Percentiles rank a stretch among this genome's conserved stretches.
Conservation (phyloP, 73 alveolate genomes). For the Loxodes magnus region DNA sequence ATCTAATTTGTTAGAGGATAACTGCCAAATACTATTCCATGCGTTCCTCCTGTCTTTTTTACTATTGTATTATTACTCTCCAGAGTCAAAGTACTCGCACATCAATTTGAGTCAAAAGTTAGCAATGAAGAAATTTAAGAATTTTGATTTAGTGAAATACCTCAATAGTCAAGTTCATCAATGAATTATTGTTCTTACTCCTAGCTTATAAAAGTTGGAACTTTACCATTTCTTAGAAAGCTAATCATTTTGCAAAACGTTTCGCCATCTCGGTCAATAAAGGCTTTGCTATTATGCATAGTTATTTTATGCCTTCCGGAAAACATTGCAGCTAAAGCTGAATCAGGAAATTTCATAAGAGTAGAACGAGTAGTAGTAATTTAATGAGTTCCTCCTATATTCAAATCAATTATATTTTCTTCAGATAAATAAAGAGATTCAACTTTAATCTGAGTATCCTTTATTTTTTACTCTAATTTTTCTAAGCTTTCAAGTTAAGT, state of each 20-base stretch:
- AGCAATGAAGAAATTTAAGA: constrained; percentile 20
- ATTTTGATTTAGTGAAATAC: constrained; percentile 39
- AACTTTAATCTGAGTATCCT: too few species aligned
- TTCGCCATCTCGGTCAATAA: constrained; percentile 74
- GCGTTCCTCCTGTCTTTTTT: constrained; percentile 39
- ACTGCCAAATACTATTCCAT: constrained; percentile 65
- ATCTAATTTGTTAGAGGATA: constrained; percentile 36
- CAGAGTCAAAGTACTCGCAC: constrained; percentile 52
- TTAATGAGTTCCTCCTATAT: constrained; percentile 73
- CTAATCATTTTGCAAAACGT: constrained; percentile 44
- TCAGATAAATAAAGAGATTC: neutral
- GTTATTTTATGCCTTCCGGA: constrained; percentile 47
- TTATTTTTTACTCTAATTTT: too few species aligned
- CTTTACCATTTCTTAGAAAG: constrained; percentile 49
- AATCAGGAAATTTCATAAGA: constrained; percentile 37
- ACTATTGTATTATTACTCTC: constrained; percentile 23
- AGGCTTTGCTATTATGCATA: constrained; percentile 55
- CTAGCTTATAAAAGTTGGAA: constrained; percentile 50
- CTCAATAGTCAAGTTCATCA: constrained; percentile 75
- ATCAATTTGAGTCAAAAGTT: constrained; percentile 61
- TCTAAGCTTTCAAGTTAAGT: too few species aligned
- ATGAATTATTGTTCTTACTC: constrained; percentile 40
- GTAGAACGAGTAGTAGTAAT: constrained; percentile 60
- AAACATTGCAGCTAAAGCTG: constrained; percentile 64
- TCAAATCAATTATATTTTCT: constrained; percentile 53